A percentile compares a stretch with the other conserved stretches of the same genome.
phyloP scores from a whole-genome alignment of 1,139 yeast species.

The Yamadazyma triangularis region DNA sequence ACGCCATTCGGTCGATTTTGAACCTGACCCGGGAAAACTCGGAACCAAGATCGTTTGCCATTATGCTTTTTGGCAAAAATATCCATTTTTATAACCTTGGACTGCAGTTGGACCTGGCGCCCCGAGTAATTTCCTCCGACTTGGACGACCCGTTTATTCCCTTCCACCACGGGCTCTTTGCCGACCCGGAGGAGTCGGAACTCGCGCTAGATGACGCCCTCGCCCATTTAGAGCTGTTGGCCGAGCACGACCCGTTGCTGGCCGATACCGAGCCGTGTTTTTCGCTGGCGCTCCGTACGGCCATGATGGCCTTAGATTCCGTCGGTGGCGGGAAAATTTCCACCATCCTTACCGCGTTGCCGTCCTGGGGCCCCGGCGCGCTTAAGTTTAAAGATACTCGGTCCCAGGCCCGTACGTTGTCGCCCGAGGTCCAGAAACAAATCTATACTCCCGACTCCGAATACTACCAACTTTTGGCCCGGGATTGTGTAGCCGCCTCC shows the following conservation, averaged over 20 bases:
- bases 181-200: conserved; percentile 65
- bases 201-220: conserved; percentile 65
- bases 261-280: conserved; percentile 68
- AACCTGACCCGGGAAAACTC: conserved; percentile 45
- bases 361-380: conserved; percentile 85
- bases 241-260: conserved; percentile 30
- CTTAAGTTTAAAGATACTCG: conserved; percentile 50
- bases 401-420: conserved; percentile 21
- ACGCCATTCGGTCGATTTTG: conserved; percentile 63
- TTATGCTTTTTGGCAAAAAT: conserved; percentile 72
- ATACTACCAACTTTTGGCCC: conserved; percentile 59
- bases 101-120: conserved; percentile 52
- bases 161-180: conserved; percentile 72
- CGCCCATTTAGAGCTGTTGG: conserved; percentile 48
- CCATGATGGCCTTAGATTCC: conserved; percentile 56
- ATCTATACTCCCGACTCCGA: conserved; percentile 57
- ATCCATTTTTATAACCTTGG: conserved; percentile 73
- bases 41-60: conserved; percentile 48
- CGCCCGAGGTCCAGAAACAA: conserved; percentile 51
- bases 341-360: conserved; percentile 62
- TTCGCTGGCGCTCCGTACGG: conserved; percentile 75
- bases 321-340: conserved; percentile 82
- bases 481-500: conserved; percentile 52
- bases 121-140: conserved; percentile 66
- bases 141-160: conserved; percentile 82